Conservation (phyloP, 202 grass and related monocot species). For the Panicum virgatum region DNA sequence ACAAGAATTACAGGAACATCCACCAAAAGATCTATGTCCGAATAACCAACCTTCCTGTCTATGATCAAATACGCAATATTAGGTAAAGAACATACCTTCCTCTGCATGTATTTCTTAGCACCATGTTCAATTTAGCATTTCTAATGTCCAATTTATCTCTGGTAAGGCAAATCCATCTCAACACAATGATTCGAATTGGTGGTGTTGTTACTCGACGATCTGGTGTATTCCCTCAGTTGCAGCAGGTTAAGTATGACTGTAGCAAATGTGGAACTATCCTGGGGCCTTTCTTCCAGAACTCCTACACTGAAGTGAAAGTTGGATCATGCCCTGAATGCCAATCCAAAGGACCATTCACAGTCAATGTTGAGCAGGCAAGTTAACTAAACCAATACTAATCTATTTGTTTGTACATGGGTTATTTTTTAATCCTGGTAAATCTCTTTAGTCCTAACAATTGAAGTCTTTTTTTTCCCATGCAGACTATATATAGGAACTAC, state of each 20-base stretch:
- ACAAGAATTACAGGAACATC: constrained; percentile 97
- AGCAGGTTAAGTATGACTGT: constrained; percentile 98
- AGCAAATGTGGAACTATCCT: constrained; percentile 92
- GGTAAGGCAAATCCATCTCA: constrained; percentile 93
- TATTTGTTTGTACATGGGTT: neutral
- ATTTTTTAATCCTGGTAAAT: neutral
- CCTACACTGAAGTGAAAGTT: constrained; percentile 95
- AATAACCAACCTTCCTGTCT: constrained; percentile 93
- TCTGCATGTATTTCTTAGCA: neutral
- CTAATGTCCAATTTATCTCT: constrained; percentile 28
- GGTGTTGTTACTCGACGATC: constrained; percentile 96
- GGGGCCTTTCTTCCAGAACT: constrained; percentile 98
- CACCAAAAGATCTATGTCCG: constrained; percentile 96
- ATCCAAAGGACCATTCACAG: constrained; percentile 94
- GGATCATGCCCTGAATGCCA: constrained; percentile 97
- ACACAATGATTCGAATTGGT: constrained; percentile 97
- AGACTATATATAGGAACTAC: constrained; percentile 99
- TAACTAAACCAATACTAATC: neutral
- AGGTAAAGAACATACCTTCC: constrained; percentile 52
- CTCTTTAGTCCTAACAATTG: neutral
- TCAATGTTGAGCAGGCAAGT: constrained; percentile 93
- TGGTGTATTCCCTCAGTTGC: constrained; percentile 94
- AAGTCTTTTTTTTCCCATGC: neutral
- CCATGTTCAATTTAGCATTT: constrained; percentile 9
- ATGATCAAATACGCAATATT: constrained; percentile 97